phyloP scores from a whole-genome alignment of 371 early-diverging fungal species.

The Mucor lusitanicus region DNA sequence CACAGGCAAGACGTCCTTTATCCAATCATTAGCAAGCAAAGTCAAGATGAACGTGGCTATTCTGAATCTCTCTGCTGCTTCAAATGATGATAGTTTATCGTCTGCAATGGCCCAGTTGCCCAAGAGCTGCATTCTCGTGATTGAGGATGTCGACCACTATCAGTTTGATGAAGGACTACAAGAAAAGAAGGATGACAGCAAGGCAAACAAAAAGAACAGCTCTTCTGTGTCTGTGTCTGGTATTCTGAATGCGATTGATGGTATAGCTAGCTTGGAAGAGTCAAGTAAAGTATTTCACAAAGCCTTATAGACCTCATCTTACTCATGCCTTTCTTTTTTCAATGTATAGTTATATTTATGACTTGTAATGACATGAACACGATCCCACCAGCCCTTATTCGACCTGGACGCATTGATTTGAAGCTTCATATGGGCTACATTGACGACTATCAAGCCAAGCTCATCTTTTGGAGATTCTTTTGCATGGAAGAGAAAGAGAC shows the following conservation, averaged over 20 bases:
- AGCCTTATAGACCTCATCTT: not conserved
- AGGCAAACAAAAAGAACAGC: not conserved
- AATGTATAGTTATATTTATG: conserved; percentile 78
- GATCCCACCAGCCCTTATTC: conserved; percentile 92
- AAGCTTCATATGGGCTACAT: conserved; percentile 83
- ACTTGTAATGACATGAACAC: conserved; percentile 94
- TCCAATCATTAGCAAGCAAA: conserved; percentile 76
- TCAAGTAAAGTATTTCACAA: conserved; percentile 30
- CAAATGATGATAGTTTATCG: conserved; percentile 85
- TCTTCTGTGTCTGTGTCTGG: conserved; percentile 21
- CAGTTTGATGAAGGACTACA: conserved; percentile 33
- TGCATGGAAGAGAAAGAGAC: conserved; percentile 12
- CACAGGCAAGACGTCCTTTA: conserved; percentile 68
- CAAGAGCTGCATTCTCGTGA: conserved; percentile 82
- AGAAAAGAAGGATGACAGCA: conserved; percentile 13
- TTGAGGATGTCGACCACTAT: conserved; percentile 93
- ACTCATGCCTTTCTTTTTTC: not conserved
- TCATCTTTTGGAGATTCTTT: conserved; percentile 56
- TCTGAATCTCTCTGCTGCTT: conserved; percentile 79
- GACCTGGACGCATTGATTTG: conserved; percentile 96
- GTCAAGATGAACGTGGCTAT: conserved; percentile 91
- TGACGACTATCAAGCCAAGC: conserved; percentile 64
- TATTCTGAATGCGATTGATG: conserved; percentile 83
- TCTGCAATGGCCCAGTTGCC: conserved; percentile 86
- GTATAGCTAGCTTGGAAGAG: conserved; percentile 67